Evolutionary conservation across 208 protist genomes (phyloP).

Genomic region (Trypanosoma theileri): DNA sequence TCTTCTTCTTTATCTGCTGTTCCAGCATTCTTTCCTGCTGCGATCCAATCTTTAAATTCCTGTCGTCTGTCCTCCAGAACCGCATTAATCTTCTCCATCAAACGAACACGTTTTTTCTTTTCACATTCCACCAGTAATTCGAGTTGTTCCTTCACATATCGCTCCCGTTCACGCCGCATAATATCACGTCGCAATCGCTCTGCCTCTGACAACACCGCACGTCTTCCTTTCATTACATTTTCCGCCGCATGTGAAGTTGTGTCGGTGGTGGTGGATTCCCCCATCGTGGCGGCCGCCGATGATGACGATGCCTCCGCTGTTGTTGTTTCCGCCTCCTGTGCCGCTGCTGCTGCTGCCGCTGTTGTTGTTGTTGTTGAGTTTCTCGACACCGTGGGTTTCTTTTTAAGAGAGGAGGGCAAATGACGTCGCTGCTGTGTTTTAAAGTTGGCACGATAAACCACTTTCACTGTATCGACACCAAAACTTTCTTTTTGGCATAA

Average conservation of each 20-base stretch:
- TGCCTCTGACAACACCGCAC: conserved; percentile 19
- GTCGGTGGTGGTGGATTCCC: not conserved
- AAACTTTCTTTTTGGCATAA: conserved; percentile 72
- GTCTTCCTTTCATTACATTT: not conserved
- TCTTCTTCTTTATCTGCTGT: conserved; percentile 25
- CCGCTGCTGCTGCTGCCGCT: too few species aligned
- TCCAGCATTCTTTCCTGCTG: not conserved
- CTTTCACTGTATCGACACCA: conserved; percentile 46
- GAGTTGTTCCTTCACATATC: conserved; percentile 29
- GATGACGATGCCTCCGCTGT: too few species aligned
- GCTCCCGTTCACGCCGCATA: conserved; percentile 43
- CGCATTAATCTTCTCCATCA: conserved; percentile 32
- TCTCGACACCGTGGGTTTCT: too few species aligned
- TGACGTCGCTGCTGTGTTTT: conserved; percentile 1
- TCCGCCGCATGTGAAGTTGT: not conserved
- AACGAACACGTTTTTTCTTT: conserved; percentile 30
- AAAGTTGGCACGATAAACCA: conserved; percentile 60
- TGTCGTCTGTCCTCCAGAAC: conserved; percentile 22
- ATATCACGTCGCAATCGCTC: conserved; percentile 48
- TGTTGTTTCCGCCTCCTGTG: too few species aligned
- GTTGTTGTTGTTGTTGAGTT: too few species aligned
- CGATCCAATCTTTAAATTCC: conserved; percentile 22
- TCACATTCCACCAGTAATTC: conserved; percentile 40
- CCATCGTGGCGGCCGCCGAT: not conserved
- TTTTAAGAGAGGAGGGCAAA: not conserved